phyloP scores from a whole-genome alignment of 768 basidiomycete genomes.

The Suillus placidus region DNA sequence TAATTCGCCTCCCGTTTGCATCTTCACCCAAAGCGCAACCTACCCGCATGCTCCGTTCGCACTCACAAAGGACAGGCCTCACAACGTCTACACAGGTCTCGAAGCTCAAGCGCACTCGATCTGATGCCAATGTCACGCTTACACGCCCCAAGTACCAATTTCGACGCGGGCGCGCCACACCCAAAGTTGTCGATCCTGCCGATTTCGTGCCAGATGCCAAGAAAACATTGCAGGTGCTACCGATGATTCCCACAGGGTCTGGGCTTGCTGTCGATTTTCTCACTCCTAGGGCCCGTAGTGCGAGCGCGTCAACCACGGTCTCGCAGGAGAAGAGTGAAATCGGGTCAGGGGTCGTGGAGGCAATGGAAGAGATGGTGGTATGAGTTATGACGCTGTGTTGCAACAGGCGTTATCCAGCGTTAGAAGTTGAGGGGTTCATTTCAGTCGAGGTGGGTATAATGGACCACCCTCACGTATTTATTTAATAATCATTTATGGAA shows the following conservation, averaged over 20 bases:
- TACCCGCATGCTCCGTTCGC: slow-evolving; percentile 30
- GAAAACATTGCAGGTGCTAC: not conserved
- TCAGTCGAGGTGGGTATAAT: not conserved
- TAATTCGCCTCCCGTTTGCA: slow-evolving; percentile 29
- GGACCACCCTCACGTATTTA: not conserved
- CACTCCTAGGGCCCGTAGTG: slow-evolving; percentile 1
- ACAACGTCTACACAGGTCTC: not conserved
- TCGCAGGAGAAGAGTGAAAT: slow-evolving; percentile 1
- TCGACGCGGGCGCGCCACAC: not conserved
- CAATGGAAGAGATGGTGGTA: not conserved
- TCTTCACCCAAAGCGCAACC: slow-evolving; percentile 19
- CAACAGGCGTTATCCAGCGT: no score
- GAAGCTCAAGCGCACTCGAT: not conserved
- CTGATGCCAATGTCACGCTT: slow-evolving; percentile 1
- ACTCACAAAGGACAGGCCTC: slow-evolving; percentile 19
- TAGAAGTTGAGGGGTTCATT: not conserved
- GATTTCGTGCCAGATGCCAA: not conserved
- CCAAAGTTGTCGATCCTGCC: not conserved
- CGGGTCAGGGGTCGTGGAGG: not conserved
- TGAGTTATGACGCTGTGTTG: not conserved
- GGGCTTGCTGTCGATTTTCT: not conserved
- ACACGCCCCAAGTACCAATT: slow-evolving; percentile 1
- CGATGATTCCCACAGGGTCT: not conserved
- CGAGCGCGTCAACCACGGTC: not conserved
- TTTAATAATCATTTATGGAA: no score